Conservation (phyloP, 148 eudicot genomes). For the Heliamphora exappendiculata region DNA sequence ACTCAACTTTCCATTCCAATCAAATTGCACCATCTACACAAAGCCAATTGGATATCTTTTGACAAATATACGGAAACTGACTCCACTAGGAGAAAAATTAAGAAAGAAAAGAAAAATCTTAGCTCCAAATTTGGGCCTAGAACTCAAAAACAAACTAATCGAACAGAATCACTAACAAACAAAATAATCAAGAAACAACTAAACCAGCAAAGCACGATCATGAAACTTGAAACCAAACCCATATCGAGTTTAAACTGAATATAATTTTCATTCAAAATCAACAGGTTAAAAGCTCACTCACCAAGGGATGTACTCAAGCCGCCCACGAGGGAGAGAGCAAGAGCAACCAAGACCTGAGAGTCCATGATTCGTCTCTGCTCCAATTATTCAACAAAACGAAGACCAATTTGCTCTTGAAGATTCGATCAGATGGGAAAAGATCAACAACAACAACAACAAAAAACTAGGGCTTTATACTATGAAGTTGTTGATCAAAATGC, state of each 20-base stretch:
- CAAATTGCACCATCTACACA: neutral
- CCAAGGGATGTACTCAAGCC: constrained; percentile 96
- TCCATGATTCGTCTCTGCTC: constrained; percentile 43
- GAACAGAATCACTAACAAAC: neutral
- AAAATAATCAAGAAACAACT: neutral
- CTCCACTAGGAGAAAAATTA: too few species aligned
- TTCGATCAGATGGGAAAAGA: neutral
- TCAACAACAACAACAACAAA: too few species aligned
- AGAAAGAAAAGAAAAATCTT: neutral
- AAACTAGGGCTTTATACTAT: neutral
- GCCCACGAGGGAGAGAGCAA: constrained; percentile 84
- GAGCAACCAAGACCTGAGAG: constrained; percentile 89
- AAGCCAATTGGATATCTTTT: neutral
- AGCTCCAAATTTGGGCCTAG: constrained; percentile 9
- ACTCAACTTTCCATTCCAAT: neutral
- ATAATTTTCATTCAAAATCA: neutral
- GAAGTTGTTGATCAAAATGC: neutral
- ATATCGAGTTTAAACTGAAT: neutral
- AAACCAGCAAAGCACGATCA: neutral
- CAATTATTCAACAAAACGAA: constrained; percentile 2
- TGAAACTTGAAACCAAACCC: neutral
- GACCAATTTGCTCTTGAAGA: constrained; percentile 4
- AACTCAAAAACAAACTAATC: neutral
- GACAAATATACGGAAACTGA: too few species aligned
- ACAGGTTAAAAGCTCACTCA: constrained; percentile 11